Conservation (phyloP, 768 basidiomycete species). For the Trametes elegans region DNA sequence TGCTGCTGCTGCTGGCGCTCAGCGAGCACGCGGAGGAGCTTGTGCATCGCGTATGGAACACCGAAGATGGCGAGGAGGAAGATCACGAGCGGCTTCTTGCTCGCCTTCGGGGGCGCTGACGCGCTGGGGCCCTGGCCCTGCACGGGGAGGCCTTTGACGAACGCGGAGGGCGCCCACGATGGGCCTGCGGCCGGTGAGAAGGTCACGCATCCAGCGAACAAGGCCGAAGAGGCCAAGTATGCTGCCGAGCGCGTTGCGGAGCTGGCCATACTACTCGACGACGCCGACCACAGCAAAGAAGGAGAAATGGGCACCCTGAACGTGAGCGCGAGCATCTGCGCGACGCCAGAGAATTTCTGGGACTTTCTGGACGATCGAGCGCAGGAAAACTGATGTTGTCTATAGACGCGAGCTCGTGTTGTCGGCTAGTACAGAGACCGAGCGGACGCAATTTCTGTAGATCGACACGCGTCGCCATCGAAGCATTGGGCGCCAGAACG, state of each 20-base stretch:
- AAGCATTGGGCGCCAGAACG: no score
- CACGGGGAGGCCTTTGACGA: slow-evolving; percentile 63
- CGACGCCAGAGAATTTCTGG: slow-evolving; percentile 92
- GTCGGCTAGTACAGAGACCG: no score
- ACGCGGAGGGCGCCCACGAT: slow-evolving; percentile 45
- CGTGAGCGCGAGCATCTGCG: slow-evolving; percentile 96
- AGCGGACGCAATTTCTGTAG: no score
- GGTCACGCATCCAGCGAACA: slow-evolving; percentile 77
- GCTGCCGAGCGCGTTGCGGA: slow-evolving; percentile 90
- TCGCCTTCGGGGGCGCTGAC: slow-evolving; percentile 57
- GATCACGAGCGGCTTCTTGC: slow-evolving; percentile 86
- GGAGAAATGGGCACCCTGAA: slow-evolving; percentile 94
- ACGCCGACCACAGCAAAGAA: slow-evolving; percentile 98
- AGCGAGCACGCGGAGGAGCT: slow-evolving; percentile 76
- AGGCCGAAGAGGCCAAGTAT: slow-evolving; percentile 92
- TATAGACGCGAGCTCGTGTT: no score
- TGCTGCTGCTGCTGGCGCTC: no score
- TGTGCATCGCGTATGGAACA: slow-evolving; percentile 90
- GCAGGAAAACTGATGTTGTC: slow-evolving; percentile 89
- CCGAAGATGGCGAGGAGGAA: slow-evolving; percentile 95
- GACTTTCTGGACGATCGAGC: slow-evolving; percentile 93
- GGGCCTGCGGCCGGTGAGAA: slow-evolving; percentile 48
- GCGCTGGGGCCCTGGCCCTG: slow-evolving; percentile 37
- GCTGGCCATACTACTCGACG: slow-evolving; percentile 89
- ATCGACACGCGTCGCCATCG: no score